Percentiles rank a stretch among this genome's conserved stretches.
Conservation (phyloP, 768 basidiomycete species). For the Aureoboletus auriporus region DNA sequence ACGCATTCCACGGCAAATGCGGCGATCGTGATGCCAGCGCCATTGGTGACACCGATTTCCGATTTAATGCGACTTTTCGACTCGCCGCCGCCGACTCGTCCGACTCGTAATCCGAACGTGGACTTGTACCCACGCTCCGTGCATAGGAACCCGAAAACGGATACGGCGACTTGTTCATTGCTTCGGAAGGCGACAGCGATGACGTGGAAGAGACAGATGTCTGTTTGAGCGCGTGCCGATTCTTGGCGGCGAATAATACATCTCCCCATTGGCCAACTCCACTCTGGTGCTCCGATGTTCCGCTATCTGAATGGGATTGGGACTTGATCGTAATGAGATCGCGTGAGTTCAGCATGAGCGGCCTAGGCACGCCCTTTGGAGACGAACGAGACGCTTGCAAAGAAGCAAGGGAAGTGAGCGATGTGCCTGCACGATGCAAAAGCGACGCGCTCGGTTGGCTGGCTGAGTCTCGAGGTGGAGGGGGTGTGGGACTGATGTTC, state of each 20-base stretch:
- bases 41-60: slow-evolving; percentile 70
- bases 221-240: slow-evolving; percentile 39
- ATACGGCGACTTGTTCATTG: slow-evolving; percentile 29
- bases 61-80: slow-evolving; percentile 59
- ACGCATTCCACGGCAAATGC: slow-evolving; percentile 29
- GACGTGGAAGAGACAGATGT: slow-evolving; percentile 64
- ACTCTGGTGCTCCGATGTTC: slow-evolving; percentile 29
- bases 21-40: slow-evolving; percentile 47
- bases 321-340: slow-evolving; percentile 34
- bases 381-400: slow-evolving; percentile 31
- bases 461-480: slow-evolving; percentile 20
- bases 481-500: slow-evolving; percentile 3
- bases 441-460: slow-evolving; percentile 19
- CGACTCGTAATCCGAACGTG: slow-evolving; percentile 52
- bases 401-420: slow-evolving; percentile 43
- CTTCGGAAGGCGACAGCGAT: slow-evolving; percentile 58
- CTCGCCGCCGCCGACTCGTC: slow-evolving; percentile 42
- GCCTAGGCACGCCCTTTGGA: slow-evolving; percentile 57
- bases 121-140: slow-evolving; percentile 22
- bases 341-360: slow-evolving; percentile 59
- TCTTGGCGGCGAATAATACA: slow-evolving; percentile 34
- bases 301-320: slow-evolving; percentile 28
- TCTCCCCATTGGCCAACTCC: slow-evolving; percentile 44
- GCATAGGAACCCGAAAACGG: slow-evolving; percentile 9
- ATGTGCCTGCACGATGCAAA: slow-evolving; percentile 34